phyloP scores from a whole-genome alignment of 768 basidiomycete genomes.

The Ramaria sp. region DNA sequence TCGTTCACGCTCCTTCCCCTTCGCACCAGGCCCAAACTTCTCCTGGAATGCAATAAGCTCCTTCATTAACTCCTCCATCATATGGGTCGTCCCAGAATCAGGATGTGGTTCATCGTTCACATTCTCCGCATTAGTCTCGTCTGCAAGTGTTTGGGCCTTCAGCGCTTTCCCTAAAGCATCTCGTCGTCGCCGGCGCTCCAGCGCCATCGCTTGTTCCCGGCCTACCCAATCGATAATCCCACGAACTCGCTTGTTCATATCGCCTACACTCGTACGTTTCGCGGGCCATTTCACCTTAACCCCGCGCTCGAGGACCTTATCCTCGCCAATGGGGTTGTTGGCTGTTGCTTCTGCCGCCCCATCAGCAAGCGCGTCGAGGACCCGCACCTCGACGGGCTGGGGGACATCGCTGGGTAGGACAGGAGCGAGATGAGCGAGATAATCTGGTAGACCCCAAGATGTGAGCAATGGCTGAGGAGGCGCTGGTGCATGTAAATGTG shows the following conservation, averaged over 20 bases:
- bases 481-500: constrained; percentile 47
- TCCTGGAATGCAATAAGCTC: constrained; percentile 86
- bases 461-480: constrained; percentile 72
- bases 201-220: constrained; percentile 68
- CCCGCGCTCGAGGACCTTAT: constrained; percentile 56
- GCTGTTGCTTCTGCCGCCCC: constrained; percentile 17
- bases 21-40: constrained; percentile 53
- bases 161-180: constrained; percentile 56
- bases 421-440: constrained; percentile 75
- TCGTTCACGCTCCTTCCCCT: background rate
- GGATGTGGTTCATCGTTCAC: constrained; percentile 3
- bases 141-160: constrained; percentile 2
- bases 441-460: constrained; percentile 89
- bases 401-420: constrained; percentile 74
- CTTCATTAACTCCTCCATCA: constrained; percentile 88
- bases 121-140: background rate
- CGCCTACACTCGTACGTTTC: constrained; percentile 90
- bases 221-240: constrained; percentile 92
- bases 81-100: constrained; percentile 15
- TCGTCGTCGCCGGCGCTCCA: constrained; percentile 57
- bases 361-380: background rate
- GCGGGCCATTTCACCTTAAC: constrained; percentile 90
- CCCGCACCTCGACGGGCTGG: constrained; percentile 61
- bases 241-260: constrained; percentile 93
- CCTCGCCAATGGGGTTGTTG: background rate